phyloP scores from a whole-genome alignment of 2,329 filamentous ascomycete genomes.

The Penicillium sp. region DNA sequence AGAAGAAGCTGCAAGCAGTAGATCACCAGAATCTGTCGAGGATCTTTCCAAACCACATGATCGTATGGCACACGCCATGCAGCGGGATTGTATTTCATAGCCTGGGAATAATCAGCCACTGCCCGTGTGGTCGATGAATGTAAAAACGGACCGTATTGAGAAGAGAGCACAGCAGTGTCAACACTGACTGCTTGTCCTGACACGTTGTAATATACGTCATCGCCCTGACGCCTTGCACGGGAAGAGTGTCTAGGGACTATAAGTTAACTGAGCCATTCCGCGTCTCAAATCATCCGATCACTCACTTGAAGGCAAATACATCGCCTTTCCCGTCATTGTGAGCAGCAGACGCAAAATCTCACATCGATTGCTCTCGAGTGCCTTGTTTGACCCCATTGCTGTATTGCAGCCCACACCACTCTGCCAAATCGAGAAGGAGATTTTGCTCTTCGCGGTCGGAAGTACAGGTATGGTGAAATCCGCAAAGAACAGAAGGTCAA shows the following conservation, averaged over 20 bases:
- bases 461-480: constrained; percentile 78
- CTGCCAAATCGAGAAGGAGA: constrained; percentile 94
- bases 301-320: constrained; percentile 78
- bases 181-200: constrained; percentile 81
- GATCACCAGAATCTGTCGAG: constrained; percentile 82
- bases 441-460: constrained; percentile 66
- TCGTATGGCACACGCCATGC: constrained; percentile 94
- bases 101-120: constrained; percentile 45
- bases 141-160: constrained; percentile 71
- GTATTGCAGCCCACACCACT: constrained; percentile 95
- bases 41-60: constrained; percentile 82
- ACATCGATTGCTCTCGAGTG: constrained; percentile 86
- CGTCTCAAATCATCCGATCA: constrained; percentile 1
- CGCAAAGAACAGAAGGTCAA: constrained; percentile 86
- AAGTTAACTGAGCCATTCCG: too few relatives aligned
- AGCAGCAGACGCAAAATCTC: constrained; percentile 83
- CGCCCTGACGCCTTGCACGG: constrained; percentile 73
- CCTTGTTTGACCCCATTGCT: constrained; percentile 78
- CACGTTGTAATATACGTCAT: constrained; percentile 86
- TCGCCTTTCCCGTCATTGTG: constrained; percentile 79
- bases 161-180: constrained; percentile 85
- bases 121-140: neutral
- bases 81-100: constrained; percentile 91
- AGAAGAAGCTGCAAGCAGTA: constrained; percentile 90
- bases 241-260: constrained; percentile 52